Percentiles rank a stretch among this genome's conserved stretches.
These are phyloP conservation scores for Pichia ethanolica DNA, from an alignment of 805 yeast genomes.

Conservation along the genomic window DNA sequence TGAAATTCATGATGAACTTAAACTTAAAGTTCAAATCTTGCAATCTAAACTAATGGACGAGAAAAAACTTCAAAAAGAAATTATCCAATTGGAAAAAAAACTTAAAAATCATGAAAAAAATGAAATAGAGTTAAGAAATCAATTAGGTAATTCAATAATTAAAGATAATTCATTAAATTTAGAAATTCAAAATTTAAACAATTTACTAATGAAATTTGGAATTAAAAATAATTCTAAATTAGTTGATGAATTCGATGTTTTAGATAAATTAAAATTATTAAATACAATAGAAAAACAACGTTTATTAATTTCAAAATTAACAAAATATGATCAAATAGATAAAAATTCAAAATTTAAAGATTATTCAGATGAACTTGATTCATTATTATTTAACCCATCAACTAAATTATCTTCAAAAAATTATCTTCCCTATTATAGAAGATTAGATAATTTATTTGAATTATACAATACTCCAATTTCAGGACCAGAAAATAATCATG, in stretches of 20 bases:
- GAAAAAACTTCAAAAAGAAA: slow-evolving; percentile 4
- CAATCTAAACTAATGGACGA: slow-evolving; percentile 26
- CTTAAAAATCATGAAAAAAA: background rate
- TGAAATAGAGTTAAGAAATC: background rate
- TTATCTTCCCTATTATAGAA: background rate
- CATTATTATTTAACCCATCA: background rate
- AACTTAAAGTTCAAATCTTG: slow-evolving; percentile 39
- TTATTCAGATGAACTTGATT: background rate
- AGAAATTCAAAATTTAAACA: background rate
- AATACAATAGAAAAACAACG: slow-evolving; percentile 9
- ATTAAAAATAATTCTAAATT: background rate
- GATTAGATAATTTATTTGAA: slow-evolving; percentile 1
- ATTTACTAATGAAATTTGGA: slow-evolving; percentile 4
- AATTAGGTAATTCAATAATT: background rate
- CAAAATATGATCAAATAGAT: background rate
- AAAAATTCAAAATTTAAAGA: background rate
- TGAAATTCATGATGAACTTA: slow-evolving; percentile 22
- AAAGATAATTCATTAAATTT: background rate
- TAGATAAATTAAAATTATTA: slow-evolving; percentile 7
- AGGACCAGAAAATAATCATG: background rate
- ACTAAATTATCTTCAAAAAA: background rate
- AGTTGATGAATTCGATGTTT: slow-evolving; percentile 5
- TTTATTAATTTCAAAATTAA: slow-evolving; percentile 6
- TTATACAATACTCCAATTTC: background rate
- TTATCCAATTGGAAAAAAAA: background rate